A percentile compares a stretch with the other conserved stretches of the same genome.
phyloP scores from a whole-genome alignment of 345 rosid species.

The Tarenaya hassleriana region DNA sequence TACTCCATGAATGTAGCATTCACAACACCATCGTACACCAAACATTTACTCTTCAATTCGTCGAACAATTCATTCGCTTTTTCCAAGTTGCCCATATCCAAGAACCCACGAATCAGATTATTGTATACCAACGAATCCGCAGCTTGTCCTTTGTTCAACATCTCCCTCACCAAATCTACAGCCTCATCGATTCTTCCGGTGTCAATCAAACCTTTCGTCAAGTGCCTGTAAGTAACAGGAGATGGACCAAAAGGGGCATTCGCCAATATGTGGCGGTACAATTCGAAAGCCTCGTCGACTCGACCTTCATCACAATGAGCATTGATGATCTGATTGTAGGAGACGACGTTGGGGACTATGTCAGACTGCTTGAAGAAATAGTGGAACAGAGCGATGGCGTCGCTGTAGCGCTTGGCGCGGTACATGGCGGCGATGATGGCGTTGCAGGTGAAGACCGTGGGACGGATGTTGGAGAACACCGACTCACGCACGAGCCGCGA shows the following conservation, averaged over 20 bases:
- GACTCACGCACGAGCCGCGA: constrained; percentile 74
- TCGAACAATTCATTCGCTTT: constrained; percentile 87
- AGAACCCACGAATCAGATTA: constrained; percentile 65
- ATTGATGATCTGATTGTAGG: constrained; percentile 84
- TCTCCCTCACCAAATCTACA: constrained; percentile 71
- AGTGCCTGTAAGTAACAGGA: constrained; percentile 78
- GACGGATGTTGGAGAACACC: constrained; percentile 58
- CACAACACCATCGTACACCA: constrained; percentile 87
- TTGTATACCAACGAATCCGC: constrained; percentile 86
- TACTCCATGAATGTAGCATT: constrained; percentile 86
- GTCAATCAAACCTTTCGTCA: constrained; percentile 85
- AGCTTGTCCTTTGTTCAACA: constrained; percentile 88
- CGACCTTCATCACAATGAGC: constrained; percentile 80
- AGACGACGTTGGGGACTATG: constrained; percentile 87
- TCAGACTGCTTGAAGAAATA: constrained; percentile 72
- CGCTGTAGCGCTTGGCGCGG: constrained; percentile 70
- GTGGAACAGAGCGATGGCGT: constrained; percentile 67
- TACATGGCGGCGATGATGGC: constrained; percentile 96
- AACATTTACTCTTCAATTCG: constrained; percentile 72
- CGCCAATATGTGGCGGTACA: constrained; percentile 61
- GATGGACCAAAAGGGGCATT: constrained; percentile 80
- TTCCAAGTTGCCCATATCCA: constrained; percentile 65
- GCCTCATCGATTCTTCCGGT: constrained; percentile 72
- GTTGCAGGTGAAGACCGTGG: constrained; percentile 97
- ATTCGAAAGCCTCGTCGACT: constrained; percentile 61